phyloP scores from a whole-genome alignment of 179 eudicot species.

The Camellia oleifera region DNA sequence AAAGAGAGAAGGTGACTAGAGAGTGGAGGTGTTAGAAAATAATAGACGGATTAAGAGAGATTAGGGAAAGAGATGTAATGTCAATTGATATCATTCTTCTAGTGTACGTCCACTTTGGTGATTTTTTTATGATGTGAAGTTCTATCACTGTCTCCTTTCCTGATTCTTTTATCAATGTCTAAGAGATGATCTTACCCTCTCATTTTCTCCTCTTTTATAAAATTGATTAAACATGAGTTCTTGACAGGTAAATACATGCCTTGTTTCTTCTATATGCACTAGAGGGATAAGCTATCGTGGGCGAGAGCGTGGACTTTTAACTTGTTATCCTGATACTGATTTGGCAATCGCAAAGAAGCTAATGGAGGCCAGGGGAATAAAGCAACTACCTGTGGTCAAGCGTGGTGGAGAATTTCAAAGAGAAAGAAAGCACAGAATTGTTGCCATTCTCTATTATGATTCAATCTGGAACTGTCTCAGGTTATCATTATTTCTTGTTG shows the following conservation, averaged over 20 bases:
- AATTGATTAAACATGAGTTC: neutral
- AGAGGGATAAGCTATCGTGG: conserved; percentile 79
- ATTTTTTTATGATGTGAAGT: neutral
- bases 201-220: neutral
- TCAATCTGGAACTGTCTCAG: conserved; percentile 58
- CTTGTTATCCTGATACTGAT: conserved; percentile 92
- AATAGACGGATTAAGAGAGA: neutral
- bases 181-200: neutral
- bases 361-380: conserved; percentile 96
- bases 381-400: conserved; percentile 89
- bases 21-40: neutral
- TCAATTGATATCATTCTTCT: neutral
- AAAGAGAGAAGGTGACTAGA: neutral
- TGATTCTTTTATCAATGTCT: neutral
- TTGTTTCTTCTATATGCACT: conserved; percentile 74
- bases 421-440: conserved; percentile 67
- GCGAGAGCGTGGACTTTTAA: conserved; percentile 71
- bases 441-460: conserved; percentile 72
- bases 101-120: neutral
- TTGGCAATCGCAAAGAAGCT: conserved; percentile 83
- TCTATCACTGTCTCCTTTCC: neutral
- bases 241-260: conserved; percentile 57
- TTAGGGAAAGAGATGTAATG: conserved; percentile 23
- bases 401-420: conserved; percentile 56
- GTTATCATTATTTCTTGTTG: conserved; percentile 24